Evolutionary conservation across 2,329 filamentous ascomycete species (phyloP), one percentile per base, ranked within the genome.

Genomic region (Pyrenochaeta sp.): DNA sequence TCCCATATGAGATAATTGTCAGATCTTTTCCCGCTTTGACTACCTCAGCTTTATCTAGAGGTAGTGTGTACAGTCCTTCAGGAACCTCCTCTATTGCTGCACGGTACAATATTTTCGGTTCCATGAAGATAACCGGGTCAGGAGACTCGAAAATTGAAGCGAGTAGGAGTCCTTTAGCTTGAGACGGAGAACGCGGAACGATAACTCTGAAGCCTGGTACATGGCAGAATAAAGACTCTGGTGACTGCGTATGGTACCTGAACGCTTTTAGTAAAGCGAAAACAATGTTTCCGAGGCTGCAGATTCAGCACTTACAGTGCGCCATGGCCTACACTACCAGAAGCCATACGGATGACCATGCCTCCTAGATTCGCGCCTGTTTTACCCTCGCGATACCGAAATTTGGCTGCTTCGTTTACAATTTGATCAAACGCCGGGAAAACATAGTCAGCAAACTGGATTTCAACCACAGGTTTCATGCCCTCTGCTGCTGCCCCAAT

Each of bases 381-480:
- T 2, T 57, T 69, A 9, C 85, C 86, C 55, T 85, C 82, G 35
- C 91, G 81, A 71, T 90, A 96, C 42, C 92, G 81, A 63, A 89
- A 87, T 73, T 96, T 96, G 48, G 90, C 89, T 0, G 89, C 91
- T 73, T 96, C 91, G 63, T 96, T 96, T 63, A 96, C 90, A 20
- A 96, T 81, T 75, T 96, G 91, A 65, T 96, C 91, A 62, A 96
- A 96, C 0, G 92, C 91, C 3, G 92, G 92, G 68, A 86, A 96
- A 40, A 96, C 86, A 68, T 96, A 96, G 68, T 96, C 92, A 46
- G 92, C 92, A 65, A 96, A 96, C 68, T 96, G 92, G 41, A 96
- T 91, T 76, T 99, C 94, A 0, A 93, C 93, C 15, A 97, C 83
- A 0, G 94, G 90, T 43, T 88, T 87, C 88, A 96, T 91, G 18